Evolutionary conservation across 441 rosid genomes (phyloP), one percentile per base, ranked within the genome.

Genomic region (Flueggea neowawraea): DNA sequence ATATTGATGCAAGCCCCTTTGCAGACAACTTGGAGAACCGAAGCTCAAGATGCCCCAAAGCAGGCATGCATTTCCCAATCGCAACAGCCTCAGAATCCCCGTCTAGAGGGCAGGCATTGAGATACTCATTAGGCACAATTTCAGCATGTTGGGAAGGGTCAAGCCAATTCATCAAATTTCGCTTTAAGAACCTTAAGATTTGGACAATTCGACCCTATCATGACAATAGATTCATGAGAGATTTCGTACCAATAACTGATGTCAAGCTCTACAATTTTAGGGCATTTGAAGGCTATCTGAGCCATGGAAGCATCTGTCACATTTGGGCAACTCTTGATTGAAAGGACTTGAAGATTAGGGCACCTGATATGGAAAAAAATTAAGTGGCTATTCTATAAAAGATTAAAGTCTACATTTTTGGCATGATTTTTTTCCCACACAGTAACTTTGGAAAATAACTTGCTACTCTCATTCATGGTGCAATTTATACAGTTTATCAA

Each of bases 211-310:
- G 74, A 73, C 16, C 96, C 96, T 0, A 89, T 51, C 65, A 80
- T 62, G 14, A 12, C 66, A 14, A 91, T 65, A 58, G 96, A 85
- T 65, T 82, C 82, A 57, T 75, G 78, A 57, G 96, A 80, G 56
- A 91, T 70, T 62, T 78, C 75, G 16, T 83, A 81, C 70, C 96
- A 85, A 76, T 80, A 82, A 77, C 98, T 92, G 8, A 89, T 66
- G 50, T 92, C 87, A 36, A 89, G 75, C 61, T 86, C 94, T 16
- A 64, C 75, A 9, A 92, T 84, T 50, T 76, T 78, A 52, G 75
- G 49, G 65, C 90, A 89, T 10, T 73, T 73, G 48, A 73, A 64
- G 0, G 95, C 93, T 57, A 92, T 72, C 53, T 60, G 86, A 48
- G 67, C 55, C 73, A 89, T 77, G 5, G 95, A 85, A 49, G 77